Evolutionary conservation across 495 filamentous ascomycete species (phyloP), one percentile per base, ranked within the genome.

Genomic region (Aspergillus diversus): DNA sequence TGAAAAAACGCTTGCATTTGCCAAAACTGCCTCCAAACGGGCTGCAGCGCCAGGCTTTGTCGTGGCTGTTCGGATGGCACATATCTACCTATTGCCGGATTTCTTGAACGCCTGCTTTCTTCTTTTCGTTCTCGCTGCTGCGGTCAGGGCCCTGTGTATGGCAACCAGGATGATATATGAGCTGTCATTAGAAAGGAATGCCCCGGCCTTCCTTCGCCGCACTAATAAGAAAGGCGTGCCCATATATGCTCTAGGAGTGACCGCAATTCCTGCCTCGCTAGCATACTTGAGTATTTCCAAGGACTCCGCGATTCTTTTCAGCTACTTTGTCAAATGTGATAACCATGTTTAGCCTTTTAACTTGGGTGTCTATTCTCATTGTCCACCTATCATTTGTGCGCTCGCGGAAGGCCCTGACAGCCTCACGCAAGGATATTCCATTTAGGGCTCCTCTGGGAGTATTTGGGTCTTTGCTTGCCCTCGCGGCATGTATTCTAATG

Each of bases 261-360:
- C 86, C 5, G 77, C 86, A 3, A 33, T 77, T 0, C 81, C 93
- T 64, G 81, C 82, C 21, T 81, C 86, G 0, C 78, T 93, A 12
- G 91, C 90, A 3, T 94, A 87, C 75, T 80, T 96, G 76, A 93
- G 90, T 72, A 85, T 90, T 1, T 77, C 77, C 49, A 81, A 82
- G 57, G 81, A 85, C 58, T 85, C 89, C 0, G 80, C 78, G 46
- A 75, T 74, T 0, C 88, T 95, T 0, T 96, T 95, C 67, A 80
- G 76, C 5, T 92, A 92, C 76, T 90, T 95, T 59, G 86, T 93
- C 57, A 90, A 90, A 92, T 66, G 78, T 93, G 49, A 87, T 87
- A 32, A 91, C 90, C 8, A 89, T 92, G 72, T 89, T 91, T 63
- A 89, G 90, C 32, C 78, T 92, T 9, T 56, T 83, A 16, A 75